phyloP scores from a whole-genome alignment of 2,329 filamentous ascomycete genomes.

The Alternaria dauci region DNA sequence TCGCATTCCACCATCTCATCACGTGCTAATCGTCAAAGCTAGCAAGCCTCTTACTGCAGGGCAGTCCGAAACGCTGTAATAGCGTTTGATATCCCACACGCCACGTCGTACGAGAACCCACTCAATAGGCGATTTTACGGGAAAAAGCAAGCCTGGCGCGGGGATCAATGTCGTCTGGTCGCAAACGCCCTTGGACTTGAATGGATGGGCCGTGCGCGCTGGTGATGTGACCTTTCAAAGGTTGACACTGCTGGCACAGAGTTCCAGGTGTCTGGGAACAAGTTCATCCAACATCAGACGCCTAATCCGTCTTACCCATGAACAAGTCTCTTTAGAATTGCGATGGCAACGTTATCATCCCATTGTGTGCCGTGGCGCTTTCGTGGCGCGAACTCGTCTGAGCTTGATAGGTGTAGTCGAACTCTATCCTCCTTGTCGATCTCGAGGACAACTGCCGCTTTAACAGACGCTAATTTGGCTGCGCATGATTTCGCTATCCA shows the following conservation, averaged over 20 bases:
- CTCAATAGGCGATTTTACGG: conserved; percentile 5
- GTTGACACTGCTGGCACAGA: background rate
- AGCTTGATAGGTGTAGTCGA: conserved; percentile 9
- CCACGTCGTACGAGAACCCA: conserved; percentile 8
- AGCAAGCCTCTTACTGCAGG: conserved; percentile 9
- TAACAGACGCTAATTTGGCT: background rate
- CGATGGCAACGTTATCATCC: background rate
- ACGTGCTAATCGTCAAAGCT: background rate
- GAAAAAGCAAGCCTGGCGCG: conserved; percentile 7
- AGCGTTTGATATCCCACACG: background rate
- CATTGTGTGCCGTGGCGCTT: conserved; percentile 1
- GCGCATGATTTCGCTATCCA: background rate
- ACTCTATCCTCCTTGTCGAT: conserved; percentile 2
- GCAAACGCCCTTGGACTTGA: background rate
- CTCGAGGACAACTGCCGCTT: conserved; percentile 2
- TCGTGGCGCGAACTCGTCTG: conserved; percentile 1
- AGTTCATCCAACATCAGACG: background rate
- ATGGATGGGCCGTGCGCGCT: background rate
- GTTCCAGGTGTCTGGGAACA: background rate
- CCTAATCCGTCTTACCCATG: background rate
- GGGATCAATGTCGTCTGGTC: background rate
- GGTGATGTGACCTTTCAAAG: background rate
- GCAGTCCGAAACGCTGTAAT: conserved; percentile 4
- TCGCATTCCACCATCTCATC: background rate
- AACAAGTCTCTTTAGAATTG: background rate